Base-by-base conservation (phyloP, 1,139 yeast genomes). In the Geotrichum fermentans region DNA sequence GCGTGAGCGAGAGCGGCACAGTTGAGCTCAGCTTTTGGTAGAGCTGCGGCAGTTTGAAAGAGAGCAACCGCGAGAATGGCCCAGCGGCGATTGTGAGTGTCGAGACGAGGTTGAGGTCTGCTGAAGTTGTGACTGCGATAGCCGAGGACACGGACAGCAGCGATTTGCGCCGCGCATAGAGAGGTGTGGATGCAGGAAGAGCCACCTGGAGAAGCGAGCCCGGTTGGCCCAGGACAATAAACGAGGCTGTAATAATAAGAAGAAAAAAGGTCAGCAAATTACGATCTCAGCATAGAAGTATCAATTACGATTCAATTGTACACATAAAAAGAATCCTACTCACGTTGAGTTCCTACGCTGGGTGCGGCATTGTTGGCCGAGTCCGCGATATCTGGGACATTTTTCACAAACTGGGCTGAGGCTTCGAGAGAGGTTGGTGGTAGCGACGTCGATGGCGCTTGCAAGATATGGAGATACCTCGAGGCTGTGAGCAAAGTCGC, bases 131-230 rank as follows among this genome's bases (percentile, higher is more conserved):
- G 16, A 21, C 17, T 14, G 43, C 18, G 8, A 71, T 54, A 36
- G 68, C 62, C 1, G 77, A 77, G 58, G 70, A 73, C 22, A 73
- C 59, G 10, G 77, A 79, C 6, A 75, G 62, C 14, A 77, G 60
- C 10, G 74, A 67, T 21, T 71, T 72, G 24, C 74, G 60, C 4
- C 71, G 66, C 21, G 74, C 68, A 52, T 73, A 75, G 30, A 78
- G 55, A 8, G 74, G 69, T 4, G 78, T 65, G 1, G 78, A 74
- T 5, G 78, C 69, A 3, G 82, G 80, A 14, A 78, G 58, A 33
- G 71, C 67, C 38, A 78, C 69, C 47, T 71, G 71, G 43, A 78
- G 58, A 40, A 78, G 55, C 16, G 75, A 68, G 8, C 72, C 62
- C 1, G 71, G 69, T 16, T 65, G 61, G n/a, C 79, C 77, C 40